A percentile compares a stretch with the other conserved stretches of the same genome.
phyloP scores from a whole-genome alignment of 2,329 filamentous ascomycete genomes.

The Colletotrichum simmondsii region DNA sequence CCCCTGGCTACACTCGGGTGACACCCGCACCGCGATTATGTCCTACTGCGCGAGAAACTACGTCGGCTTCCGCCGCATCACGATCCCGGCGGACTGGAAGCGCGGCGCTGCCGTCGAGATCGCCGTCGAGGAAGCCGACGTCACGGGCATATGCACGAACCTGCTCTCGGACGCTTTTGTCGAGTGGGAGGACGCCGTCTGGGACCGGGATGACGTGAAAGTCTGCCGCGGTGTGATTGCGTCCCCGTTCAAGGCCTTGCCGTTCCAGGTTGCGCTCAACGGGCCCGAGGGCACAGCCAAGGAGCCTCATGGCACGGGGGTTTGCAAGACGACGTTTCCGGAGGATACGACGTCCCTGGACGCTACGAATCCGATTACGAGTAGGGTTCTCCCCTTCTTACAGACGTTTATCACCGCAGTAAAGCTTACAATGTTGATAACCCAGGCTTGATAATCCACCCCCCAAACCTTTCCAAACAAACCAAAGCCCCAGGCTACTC shows the following conservation, averaged over 20 bases:
- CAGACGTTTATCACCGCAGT: too few relatives aligned
- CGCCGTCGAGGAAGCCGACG: constrained; percentile 52
- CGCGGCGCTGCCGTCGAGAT: constrained; percentile 49
- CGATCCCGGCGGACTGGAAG: constrained; percentile 49
- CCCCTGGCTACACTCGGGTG: constrained; percentile 57
- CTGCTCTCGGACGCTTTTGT: constrained; percentile 65
- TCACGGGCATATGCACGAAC: constrained; percentile 59
- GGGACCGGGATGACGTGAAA: constrained; percentile 48
- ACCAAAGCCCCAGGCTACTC: constrained; percentile 59
- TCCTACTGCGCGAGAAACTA: constrained; percentile 63
- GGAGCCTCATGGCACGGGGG: constrained; percentile 50
- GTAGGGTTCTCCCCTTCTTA: too few relatives aligned
- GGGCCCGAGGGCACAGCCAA: constrained; percentile 38
- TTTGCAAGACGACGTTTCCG: constrained; percentile 60
- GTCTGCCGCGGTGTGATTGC: constrained; percentile 64
- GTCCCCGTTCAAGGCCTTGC: constrained; percentile 59
- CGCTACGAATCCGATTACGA: constrained; percentile 58
- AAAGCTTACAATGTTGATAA: constrained; percentile 12
- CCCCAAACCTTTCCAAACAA: constrained; percentile 43
- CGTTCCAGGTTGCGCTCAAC: constrained; percentile 61
- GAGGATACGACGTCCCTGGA: constrained; percentile 41
- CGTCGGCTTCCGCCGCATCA: constrained; percentile 65
- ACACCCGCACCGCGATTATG: constrained; percentile 54
- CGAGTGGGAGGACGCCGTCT: constrained; percentile 64
- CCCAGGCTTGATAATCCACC: constrained; percentile 60